These are phyloP conservation scores for Moesziomyces globuligerus DNA, from an alignment of 1,284 basidiomycete genomes.

Conservation along the genomic window DNA sequence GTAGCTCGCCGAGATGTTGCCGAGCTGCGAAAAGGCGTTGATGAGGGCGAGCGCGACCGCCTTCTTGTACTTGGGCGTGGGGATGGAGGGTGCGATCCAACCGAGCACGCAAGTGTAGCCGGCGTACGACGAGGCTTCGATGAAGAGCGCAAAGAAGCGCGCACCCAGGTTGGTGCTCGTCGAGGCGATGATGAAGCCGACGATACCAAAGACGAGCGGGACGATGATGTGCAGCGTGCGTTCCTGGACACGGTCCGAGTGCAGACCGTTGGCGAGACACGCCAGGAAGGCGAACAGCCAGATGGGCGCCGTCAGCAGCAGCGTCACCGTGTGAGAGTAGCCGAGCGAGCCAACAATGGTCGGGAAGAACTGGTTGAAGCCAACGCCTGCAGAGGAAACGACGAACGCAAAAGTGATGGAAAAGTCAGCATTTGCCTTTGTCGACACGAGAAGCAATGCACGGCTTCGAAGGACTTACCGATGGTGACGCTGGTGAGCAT, in stretches of 20 bases:
- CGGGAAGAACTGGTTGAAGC: constrained; percentile 66
- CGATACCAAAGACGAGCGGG: constrained; percentile 37
- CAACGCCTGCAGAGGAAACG: too few species aligned
- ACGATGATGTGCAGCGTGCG: constrained; percentile 50
- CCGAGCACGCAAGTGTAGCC: constrained; percentile 51
- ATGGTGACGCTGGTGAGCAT: constrained; percentile 43
- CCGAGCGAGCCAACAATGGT: constrained; percentile 51
- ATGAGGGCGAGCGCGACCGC: constrained; percentile 55
- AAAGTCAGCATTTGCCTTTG: too few species aligned
- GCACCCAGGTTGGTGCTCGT: constrained; percentile 32
- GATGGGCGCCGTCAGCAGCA: constrained; percentile 51
- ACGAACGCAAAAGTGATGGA: too few species aligned
- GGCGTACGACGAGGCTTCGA: constrained; percentile 48
- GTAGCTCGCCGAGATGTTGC: constrained; percentile 68
- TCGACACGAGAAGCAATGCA: too few species aligned
- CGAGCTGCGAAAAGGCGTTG: constrained; percentile 69
- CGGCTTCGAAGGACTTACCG: too few species aligned
- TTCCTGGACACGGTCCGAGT: constrained; percentile 49
- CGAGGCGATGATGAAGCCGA: constrained; percentile 57
- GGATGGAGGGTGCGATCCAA: constrained; percentile 52
- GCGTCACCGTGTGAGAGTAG: constrained; percentile 44
- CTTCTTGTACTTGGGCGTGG: constrained; percentile 53
- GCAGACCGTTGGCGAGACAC: constrained; percentile 51
- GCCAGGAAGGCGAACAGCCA: constrained; percentile 57
- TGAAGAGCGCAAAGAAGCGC: constrained; percentile 53